These are phyloP conservation scores for Amanita phalloides DNA, from an alignment of 768 basidiomycete genomes.

Conservation along the genomic window DNA sequence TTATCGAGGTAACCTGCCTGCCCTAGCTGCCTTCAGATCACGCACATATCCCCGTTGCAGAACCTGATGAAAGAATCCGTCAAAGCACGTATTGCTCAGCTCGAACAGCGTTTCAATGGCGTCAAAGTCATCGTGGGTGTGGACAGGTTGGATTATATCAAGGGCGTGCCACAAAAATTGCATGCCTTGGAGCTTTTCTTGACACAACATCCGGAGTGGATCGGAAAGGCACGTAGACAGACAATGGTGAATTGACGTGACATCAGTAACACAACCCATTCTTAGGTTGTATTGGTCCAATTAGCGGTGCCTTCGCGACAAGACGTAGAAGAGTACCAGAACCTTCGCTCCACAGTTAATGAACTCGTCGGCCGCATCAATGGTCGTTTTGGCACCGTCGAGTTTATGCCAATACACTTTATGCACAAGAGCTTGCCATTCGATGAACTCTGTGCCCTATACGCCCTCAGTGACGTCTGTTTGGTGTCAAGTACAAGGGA, in stretches of 20 bases:
- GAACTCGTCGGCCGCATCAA: conserved; percentile 98
- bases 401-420: conserved; percentile 99
- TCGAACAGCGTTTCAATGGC: conserved; percentile 86
- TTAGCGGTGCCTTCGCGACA: conserved; percentile 95
- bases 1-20: conserved; percentile 52
- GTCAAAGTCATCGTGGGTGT: conserved; percentile 98
- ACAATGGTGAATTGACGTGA: neutral
- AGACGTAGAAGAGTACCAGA: conserved; percentile 99
- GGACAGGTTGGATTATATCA: conserved; percentile 98
- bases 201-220: conserved; percentile 97
- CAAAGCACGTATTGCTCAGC: conserved; percentile 64
- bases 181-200: conserved; percentile 96
- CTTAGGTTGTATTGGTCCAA: conserved; percentile 87
- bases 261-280: neutral
- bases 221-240: conserved; percentile 63
- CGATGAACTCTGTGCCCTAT: conserved; percentile 95
- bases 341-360: conserved; percentile 89
- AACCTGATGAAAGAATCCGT: conserved; percentile 76
- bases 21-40: neutral
- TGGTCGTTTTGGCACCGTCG: conserved; percentile 96
- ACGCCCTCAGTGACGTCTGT: conserved; percentile 94
- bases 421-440: conserved; percentile 94
- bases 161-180: conserved; percentile 97
- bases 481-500: conserved; percentile 92
- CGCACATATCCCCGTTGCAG: conserved; percentile 22